phyloP scores from a whole-genome alignment of 768 basidiomycete species.

The Phylloporus sp. region DNA sequence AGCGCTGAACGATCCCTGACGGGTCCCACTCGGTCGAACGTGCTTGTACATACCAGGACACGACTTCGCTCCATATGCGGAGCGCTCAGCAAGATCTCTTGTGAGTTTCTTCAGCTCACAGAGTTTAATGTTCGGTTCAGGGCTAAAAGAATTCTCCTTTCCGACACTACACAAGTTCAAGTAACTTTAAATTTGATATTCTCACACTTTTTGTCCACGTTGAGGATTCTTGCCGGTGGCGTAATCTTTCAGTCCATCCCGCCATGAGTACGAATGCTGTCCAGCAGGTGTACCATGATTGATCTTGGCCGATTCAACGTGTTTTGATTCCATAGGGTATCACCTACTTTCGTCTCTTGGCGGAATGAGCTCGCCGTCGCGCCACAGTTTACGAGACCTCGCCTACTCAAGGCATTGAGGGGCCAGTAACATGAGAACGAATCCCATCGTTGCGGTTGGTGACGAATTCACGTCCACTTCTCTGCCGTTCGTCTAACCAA shows the following conservation, averaged over 20 bases:
- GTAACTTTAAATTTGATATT: not conserved
- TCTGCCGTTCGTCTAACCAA: conserved; percentile 20
- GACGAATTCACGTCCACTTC: not conserved
- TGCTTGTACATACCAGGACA: conserved; percentile 13
- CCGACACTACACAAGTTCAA: not conserved
- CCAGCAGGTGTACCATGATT: not conserved
- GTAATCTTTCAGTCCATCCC: not conserved
- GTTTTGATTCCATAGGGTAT: not conserved
- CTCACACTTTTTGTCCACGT: conserved; percentile 19
- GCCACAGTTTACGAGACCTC: conserved; percentile 17
- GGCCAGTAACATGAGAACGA: conserved; percentile 19
- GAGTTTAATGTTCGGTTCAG: conserved; percentile 13
- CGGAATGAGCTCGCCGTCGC: not conserved
- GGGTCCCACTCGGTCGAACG: conserved; percentile 5
- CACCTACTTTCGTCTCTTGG: not conserved
- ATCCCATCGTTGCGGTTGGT: conserved; percentile 1
- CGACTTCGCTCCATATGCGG: conserved; percentile 3
- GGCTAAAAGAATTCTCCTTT: conserved; percentile 9
- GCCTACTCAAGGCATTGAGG: conserved; percentile 15
- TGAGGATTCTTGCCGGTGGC: conserved; percentile 5
- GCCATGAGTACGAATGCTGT: not conserved
- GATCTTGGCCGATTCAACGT: conserved; percentile 1
- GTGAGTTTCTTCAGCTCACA: conserved; percentile 15
- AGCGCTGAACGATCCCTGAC: too few relatives aligned
- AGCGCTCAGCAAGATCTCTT: conserved; percentile 2